Base-by-base conservation (phyloP, 2,329 filamentous ascomycete genomes). In the Beauveria sp. region DNA sequence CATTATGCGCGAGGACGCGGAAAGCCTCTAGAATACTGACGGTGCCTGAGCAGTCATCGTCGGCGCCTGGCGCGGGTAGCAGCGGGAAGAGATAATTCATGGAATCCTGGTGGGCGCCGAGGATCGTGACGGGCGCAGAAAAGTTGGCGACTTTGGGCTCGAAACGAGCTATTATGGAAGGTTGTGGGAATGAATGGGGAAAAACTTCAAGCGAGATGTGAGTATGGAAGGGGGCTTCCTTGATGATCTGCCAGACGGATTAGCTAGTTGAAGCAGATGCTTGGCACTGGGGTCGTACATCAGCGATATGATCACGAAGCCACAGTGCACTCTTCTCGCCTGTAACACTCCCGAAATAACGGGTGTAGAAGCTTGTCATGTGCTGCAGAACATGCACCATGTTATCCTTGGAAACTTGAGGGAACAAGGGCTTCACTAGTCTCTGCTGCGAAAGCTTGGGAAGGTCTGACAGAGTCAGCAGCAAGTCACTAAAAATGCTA, bases 21-120 rank as follows among this genome's bases (percentile, higher is more conserved):
- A 91, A 78, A 2, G 87, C 85, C 71, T 91, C 88, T 10, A 91
- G 79, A 63, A 90, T 91, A 9, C 86, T 90, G 43, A 90, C 86
- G 0, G 87, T 88, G 50, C 86, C 86, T 63, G 84, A 87, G 54
- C 87, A 85, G 68, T 91, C 88, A 64, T 91, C 88, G 66, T 91
- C 88, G 16, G 88, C 88, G 50, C 88, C 88, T 0, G 88, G 88
- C 0, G 88, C 88, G 22, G 84, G 83, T 18, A 90, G 79, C 47
- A 89, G 75, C 0, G 87, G 88, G 48, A 90, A 77, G 68, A 88
- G 85, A 62, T 90, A 77, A 70, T 91, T 91, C 70, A 90, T 88
- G 69, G 85, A 89, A 71, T 91, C 88, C 67, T 89, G 87, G 70
- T 90, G 87, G 2, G 87, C 86, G 60, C 88, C 87, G 65, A 90